Conservation (phyloP, 2,329 filamentous ascomycete species). For the Fusarium kyushuense region DNA sequence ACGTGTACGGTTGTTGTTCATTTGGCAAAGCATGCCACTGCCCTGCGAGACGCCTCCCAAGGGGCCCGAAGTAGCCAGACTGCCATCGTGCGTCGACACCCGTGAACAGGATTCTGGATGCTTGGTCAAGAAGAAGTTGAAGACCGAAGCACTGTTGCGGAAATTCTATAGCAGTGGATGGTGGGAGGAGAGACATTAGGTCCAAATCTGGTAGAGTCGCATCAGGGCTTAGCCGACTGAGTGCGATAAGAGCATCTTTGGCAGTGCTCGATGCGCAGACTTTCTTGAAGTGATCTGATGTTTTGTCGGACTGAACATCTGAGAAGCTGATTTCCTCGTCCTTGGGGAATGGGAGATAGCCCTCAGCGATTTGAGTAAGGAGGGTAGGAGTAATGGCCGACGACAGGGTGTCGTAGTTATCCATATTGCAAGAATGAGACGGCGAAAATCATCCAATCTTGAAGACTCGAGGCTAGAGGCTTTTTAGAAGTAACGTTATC, state of each 20-base stretch:
- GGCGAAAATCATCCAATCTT: background rate
- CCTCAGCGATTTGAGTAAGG: background rate
- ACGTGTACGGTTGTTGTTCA: background rate
- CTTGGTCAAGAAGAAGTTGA: slow-evolving; percentile 1
- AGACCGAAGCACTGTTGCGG: slow-evolving; percentile 12
- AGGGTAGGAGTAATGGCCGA: background rate
- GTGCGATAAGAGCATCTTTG: background rate
- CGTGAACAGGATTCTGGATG: background rate
- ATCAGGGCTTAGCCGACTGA: background rate
- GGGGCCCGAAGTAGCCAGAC: background rate
- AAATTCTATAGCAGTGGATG: background rate
- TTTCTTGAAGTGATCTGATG: background rate
- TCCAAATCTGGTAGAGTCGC: background rate
- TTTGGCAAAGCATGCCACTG: slow-evolving; percentile 6
- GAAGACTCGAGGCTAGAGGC: background rate
- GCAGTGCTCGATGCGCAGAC: background rate
- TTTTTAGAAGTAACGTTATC: background rate
- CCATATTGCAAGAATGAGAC: background rate
- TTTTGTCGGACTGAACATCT: background rate
- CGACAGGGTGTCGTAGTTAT: accelerated
- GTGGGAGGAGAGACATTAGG: background rate
- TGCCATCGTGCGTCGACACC: slow-evolving; percentile 11
- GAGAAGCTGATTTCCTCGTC: background rate
- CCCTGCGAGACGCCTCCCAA: background rate
- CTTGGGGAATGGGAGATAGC: background rate